These are phyloP conservation scores for Leccinum solheimii DNA, from an alignment of 1,284 basidiomycete species.

Conservation along the genomic window DNA sequence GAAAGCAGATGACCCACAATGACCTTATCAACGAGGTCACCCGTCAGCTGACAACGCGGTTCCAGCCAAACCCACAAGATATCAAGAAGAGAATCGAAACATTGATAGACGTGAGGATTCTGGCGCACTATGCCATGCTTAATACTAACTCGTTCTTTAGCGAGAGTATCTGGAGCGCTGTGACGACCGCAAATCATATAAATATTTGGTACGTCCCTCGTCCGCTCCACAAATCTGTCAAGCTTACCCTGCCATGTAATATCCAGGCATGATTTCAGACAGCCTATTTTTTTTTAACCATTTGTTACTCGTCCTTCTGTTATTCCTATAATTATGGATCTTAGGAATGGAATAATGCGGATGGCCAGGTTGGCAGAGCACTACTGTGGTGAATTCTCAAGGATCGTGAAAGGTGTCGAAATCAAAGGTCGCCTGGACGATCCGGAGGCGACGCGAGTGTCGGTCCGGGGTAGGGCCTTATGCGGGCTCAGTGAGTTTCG, in stretches of 20 bases:
- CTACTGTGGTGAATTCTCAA: not conserved
- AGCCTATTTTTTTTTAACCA: not conserved
- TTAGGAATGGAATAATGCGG: not conserved
- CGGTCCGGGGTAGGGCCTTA: not conserved
- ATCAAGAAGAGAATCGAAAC: conserved; percentile 97
- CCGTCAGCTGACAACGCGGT: conserved; percentile 80
- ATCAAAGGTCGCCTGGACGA: not conserved
- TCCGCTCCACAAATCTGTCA: not conserved
- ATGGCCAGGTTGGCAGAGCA: not conserved
- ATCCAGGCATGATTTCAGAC: conserved; percentile 27
- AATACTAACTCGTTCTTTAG: conserved; percentile 38
- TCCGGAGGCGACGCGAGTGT: not conserved
- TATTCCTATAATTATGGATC: not conserved
- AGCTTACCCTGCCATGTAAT: conserved; percentile 1
- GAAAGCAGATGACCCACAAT: conserved; percentile 87
- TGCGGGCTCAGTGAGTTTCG: not conserved
- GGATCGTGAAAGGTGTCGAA: not conserved
- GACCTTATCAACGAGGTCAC: conserved; percentile 93
- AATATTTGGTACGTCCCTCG: conserved; percentile 56
- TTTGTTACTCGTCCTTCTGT: not conserved
- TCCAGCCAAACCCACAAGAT: conserved; percentile 80
- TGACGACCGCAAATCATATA: conserved; percentile 80
- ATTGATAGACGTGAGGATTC: conserved; percentile 80
- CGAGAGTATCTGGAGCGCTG: conserved; percentile 80
- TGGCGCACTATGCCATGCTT: not conserved